Percentiles rank a stretch among this genome's conserved stretches.
These are phyloP conservation scores for Astrothelium macrocarpum DNA, from an alignment of 495 filamentous ascomycete genomes.

Conservation along the genomic window DNA sequence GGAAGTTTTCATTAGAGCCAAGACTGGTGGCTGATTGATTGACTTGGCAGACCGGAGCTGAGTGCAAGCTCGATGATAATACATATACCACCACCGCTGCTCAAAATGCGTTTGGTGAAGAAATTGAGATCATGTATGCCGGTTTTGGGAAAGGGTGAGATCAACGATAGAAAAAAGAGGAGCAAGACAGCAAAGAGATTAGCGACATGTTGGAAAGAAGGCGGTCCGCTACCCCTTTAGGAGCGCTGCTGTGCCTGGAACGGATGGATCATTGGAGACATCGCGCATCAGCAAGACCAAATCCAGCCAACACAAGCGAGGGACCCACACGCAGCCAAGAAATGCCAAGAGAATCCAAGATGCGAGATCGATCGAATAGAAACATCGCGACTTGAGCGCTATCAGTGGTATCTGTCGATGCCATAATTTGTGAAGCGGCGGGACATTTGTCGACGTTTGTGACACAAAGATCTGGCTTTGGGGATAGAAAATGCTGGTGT, in stretches of 20 bases:
- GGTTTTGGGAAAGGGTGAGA: too few relatives aligned
- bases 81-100: too few relatives aligned
- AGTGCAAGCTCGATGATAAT: background rate
- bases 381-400: background rate
- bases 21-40: background rate
- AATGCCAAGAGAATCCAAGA: slow-evolving; percentile 2
- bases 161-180: too few relatives aligned
- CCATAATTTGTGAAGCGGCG: background rate
- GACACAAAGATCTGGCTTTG: background rate
- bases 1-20: background rate
- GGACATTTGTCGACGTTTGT: background rate
- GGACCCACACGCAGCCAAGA: background rate
- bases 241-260: too few relatives aligned
- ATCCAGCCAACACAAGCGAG: too few relatives aligned
- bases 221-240: too few relatives aligned
- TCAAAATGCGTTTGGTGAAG: too few relatives aligned
- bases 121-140: too few relatives aligned
- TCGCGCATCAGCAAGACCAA: background rate
- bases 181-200: too few relatives aligned
- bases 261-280: background rate
- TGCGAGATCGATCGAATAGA: background rate
- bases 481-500: background rate
- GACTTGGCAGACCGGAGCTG: background rate
- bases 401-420: background rate
- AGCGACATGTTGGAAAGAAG: background rate